These are phyloP conservation scores for Knoxdaviesia proteae DNA, from an alignment of 2,329 filamentous ascomycete genomes.

Conservation along the genomic window DNA sequence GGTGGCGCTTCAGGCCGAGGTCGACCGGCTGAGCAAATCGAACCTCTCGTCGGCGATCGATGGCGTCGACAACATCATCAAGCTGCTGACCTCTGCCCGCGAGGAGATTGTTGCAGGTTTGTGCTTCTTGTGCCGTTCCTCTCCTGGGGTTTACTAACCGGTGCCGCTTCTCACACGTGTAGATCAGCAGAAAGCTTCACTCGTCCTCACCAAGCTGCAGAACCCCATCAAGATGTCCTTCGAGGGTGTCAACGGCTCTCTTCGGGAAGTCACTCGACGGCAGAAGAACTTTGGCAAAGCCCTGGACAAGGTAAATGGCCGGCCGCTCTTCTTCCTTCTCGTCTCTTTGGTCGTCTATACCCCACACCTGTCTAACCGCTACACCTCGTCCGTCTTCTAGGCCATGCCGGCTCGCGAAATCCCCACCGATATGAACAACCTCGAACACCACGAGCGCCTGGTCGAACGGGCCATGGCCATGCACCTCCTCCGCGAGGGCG, in stretches of 20 bases:
- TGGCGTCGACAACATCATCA: slow-evolving; percentile 68
- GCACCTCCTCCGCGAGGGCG: slow-evolving; percentile 86
- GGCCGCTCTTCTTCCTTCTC: neutral
- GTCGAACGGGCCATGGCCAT: slow-evolving; percentile 91
- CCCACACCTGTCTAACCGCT: slow-evolving; percentile 1
- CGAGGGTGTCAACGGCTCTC: slow-evolving; percentile 56
- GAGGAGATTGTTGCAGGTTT: slow-evolving; percentile 51
- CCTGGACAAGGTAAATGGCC: slow-evolving; percentile 47
- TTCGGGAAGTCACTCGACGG: slow-evolving; percentile 66
- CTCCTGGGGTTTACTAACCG: no score
- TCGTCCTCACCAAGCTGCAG: slow-evolving; percentile 67
- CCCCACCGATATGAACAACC: slow-evolving; percentile 36
- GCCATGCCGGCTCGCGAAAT: slow-evolving; percentile 52
- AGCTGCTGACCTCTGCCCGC: slow-evolving; percentile 51
- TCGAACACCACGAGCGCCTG: slow-evolving; percentile 36
- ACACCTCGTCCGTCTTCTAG: slow-evolving; percentile 21
- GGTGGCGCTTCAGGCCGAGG: slow-evolving; percentile 45
- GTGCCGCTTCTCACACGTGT: no score
- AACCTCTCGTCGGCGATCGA: slow-evolving; percentile 48
- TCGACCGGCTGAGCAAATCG: slow-evolving; percentile 48
- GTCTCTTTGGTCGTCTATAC: slow-evolving; percentile 4
- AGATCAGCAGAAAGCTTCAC: slow-evolving; percentile 25
- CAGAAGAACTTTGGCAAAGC: slow-evolving; percentile 72
- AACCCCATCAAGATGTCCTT: slow-evolving; percentile 67
- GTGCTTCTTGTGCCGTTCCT: slow-evolving; percentile 4